Evolutionary conservation across 768 basidiomycete genomes (phyloP).

Genomic region (Aureoboletus auriporus): DNA sequence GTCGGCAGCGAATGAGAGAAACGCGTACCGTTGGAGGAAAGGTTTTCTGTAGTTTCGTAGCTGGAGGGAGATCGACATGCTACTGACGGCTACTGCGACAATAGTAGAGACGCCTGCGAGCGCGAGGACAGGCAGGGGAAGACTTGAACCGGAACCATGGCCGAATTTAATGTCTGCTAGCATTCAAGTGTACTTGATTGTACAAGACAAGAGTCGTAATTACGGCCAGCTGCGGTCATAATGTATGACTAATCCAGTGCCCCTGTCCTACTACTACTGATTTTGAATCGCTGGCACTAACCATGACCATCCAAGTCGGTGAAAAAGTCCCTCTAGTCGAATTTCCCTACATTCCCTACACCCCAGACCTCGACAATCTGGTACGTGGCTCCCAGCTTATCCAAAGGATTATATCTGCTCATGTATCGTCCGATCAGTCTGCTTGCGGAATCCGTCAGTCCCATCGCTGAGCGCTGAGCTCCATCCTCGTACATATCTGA

Average conservation of each 20-base stretch:
- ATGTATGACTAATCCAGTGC: slow-evolving; percentile 3
- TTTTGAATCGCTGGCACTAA: neutral
- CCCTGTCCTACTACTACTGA: no score
- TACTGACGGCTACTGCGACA: slow-evolving; percentile 69
- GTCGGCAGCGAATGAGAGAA: neutral
- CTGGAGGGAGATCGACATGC: slow-evolving; percentile 73
- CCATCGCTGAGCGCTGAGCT: neutral
- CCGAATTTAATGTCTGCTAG: slow-evolving; percentile 21
- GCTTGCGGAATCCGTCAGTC: slow-evolving; percentile 64
- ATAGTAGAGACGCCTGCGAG: slow-evolving; percentile 61
- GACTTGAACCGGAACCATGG: slow-evolving; percentile 56
- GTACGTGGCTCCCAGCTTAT: slow-evolving; percentile 33
- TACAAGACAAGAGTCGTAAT: neutral
- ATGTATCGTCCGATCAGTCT: slow-evolving; percentile 30
- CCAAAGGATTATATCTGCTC: no score
- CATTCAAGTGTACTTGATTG: slow-evolving; percentile 2
- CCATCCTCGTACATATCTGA: neutral
- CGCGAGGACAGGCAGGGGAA: slow-evolving; percentile 53
- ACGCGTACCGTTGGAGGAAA: slow-evolving; percentile 61
- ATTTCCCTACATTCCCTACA: slow-evolving; percentile 56
- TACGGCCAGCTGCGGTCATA: no score
- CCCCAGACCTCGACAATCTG: slow-evolving; percentile 57
- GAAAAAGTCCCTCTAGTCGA: slow-evolving; percentile 43
- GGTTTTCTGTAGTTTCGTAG: slow-evolving; percentile 87
- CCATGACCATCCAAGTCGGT: slow-evolving; percentile 44